Evolutionary conservation across 768 basidiomycete genomes (phyloP).

Genomic region (Sutorius australiensis): DNA sequence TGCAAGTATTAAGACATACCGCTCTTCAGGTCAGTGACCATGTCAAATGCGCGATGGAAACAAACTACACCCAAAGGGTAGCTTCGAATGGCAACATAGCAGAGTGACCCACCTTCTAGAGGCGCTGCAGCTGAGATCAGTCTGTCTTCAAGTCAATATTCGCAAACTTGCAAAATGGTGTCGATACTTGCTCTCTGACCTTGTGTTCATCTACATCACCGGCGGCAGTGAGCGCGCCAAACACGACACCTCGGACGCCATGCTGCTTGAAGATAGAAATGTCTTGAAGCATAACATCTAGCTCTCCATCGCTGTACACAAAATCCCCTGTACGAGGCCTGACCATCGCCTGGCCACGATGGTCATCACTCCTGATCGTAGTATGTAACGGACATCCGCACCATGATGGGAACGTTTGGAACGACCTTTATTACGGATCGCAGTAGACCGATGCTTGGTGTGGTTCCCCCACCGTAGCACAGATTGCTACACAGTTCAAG

Average conservation of each 20-base stretch:
- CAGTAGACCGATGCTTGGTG: constrained; percentile 74
- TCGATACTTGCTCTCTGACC: constrained; percentile 42
- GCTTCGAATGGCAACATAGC: background rate
- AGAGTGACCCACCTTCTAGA: constrained; percentile 49
- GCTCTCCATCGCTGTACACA: constrained; percentile 60
- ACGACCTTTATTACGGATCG: constrained; percentile 49
- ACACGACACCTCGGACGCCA: constrained; percentile 61
- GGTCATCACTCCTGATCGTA: background rate
- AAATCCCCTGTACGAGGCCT: constrained; percentile 81
- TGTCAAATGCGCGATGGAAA: constrained; percentile 78
- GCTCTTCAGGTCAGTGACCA: constrained; percentile 53
- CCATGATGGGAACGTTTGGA: constrained; percentile 64
- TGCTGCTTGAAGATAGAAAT: constrained; percentile 55
- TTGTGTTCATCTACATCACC: constrained; percentile 56
- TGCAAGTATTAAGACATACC: constrained; percentile 35
- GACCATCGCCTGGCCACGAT: constrained; percentile 60
- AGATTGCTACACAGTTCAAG: constrained; percentile 76
- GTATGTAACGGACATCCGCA: constrained; percentile 36
- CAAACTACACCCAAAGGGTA: constrained; percentile 46
- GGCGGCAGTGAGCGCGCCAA: constrained; percentile 56
- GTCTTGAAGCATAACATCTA: constrained; percentile 74
- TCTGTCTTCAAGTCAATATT: constrained; percentile 30
- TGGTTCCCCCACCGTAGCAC: constrained; percentile 73
- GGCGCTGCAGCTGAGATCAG: constrained; percentile 56
- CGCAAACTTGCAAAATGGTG: background rate